Evolutionary conservation across 2,329 filamentous ascomycete genomes (phyloP).

Genomic region (Fonsecaea pugnacius): DNA sequence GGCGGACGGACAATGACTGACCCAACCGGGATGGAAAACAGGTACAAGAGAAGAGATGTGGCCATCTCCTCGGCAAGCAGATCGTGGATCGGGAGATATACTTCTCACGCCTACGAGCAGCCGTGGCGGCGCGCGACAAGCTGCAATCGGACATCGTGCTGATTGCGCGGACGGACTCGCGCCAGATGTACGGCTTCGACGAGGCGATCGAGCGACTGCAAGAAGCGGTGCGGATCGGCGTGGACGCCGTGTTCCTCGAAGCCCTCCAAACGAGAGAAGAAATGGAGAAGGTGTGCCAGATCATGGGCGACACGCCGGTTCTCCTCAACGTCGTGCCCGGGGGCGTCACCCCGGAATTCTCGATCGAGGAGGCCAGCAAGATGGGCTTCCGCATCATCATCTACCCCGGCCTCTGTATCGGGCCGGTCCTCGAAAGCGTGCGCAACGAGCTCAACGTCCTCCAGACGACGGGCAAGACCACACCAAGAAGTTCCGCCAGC

Average conservation of each 20-base stretch:
- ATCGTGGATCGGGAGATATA: slow-evolving; percentile 45
- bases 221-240: slow-evolving; percentile 48
- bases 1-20: no score
- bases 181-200: slow-evolving; percentile 45
- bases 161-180: slow-evolving; percentile 51
- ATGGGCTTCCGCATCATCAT: slow-evolving; percentile 52
- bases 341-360: slow-evolving; percentile 48
- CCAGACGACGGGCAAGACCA: slow-evolving; percentile 44
- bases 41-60: slow-evolving; percentile 52
- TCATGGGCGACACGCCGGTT: slow-evolving; percentile 48
- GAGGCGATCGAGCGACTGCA: slow-evolving; percentile 46
- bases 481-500: slow-evolving; percentile 37
- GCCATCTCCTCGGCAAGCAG: slow-evolving; percentile 48
- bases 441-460: slow-evolving; percentile 45
- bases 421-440: slow-evolving; percentile 46
- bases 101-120: slow-evolving; percentile 46
- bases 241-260: slow-evolving; percentile 51
- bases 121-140: slow-evolving; percentile 46
- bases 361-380: slow-evolving; percentile 45
- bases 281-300: slow-evolving; percentile 43
- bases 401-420: slow-evolving; percentile 48
- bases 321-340: slow-evolving; percentile 53
- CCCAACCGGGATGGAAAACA: slow-evolving; percentile 41
- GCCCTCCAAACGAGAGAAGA: slow-evolving; percentile 47
- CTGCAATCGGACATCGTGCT: slow-evolving; percentile 49